phyloP scores from a whole-genome alignment of 371 early-diverging fungal genomes.

The Lichtheimia corymbifera region DNA sequence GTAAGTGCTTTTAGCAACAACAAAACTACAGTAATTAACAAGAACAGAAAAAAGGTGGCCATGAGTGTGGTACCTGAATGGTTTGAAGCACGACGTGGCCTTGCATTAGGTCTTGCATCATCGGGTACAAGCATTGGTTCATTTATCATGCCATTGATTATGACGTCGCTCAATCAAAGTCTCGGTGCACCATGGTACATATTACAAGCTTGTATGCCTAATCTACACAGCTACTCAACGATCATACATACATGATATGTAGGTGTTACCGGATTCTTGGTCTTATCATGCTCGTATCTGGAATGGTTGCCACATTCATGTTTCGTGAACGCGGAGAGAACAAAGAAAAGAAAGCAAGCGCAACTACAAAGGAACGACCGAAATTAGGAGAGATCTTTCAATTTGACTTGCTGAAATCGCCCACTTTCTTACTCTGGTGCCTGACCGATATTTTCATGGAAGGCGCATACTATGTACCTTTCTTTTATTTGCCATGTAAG shows the following conservation, averaged over 20 bases:
- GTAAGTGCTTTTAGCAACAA: conserved; percentile 5
- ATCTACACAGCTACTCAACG: background rate
- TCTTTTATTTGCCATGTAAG: conserved; percentile 47
- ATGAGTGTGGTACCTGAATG: conserved; percentile 65
- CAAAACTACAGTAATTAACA: background rate
- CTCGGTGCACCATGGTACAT: conserved; percentile 48
- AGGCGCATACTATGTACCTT: conserved; percentile 51
- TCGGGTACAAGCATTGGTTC: conserved; percentile 76
- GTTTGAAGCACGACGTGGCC: conserved; percentile 61
- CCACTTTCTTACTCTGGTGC: conserved; percentile 35
- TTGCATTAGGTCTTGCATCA: conserved; percentile 72
- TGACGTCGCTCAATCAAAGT: conserved; percentile 47
- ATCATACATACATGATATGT: background rate
- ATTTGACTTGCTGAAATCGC: conserved; percentile 33
- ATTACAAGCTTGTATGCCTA: conserved; percentile 8
- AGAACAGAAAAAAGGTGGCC: conserved; percentile 12
- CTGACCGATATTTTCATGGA: conserved; percentile 34
- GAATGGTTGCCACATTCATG: conserved; percentile 23
- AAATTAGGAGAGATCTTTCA: conserved; percentile 22
- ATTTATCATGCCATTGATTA: conserved; percentile 60
- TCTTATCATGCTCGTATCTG: conserved; percentile 38
- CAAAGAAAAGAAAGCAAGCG: background rate
- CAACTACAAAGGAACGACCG: conserved; percentile 2
- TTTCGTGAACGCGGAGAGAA: conserved; percentile 22
- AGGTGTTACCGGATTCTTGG: conserved; percentile 40